These are phyloP conservation scores for Parastagonospora avenae DNA, from an alignment of 2,329 filamentous ascomycete genomes.

Conservation along the genomic window DNA sequence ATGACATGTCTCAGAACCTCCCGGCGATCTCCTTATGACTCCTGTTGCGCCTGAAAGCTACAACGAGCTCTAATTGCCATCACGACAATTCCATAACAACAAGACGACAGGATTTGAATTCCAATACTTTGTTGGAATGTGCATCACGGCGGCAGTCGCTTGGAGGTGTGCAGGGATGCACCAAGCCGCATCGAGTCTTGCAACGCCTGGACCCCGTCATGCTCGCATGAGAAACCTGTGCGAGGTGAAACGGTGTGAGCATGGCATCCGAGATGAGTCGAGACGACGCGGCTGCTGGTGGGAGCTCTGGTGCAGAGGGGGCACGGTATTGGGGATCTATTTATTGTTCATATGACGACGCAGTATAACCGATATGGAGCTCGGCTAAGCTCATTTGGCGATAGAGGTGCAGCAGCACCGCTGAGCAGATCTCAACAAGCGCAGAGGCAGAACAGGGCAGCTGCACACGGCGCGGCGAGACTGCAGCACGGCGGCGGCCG, in stretches of 20 bases:
- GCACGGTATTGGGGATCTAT: slow-evolving; percentile 6
- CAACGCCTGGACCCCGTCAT: not conserved
- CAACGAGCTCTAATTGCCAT: no score
- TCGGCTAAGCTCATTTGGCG: slow-evolving; percentile 11
- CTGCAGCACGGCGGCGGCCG: not conserved
- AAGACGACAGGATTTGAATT: not conserved
- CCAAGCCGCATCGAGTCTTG: not conserved
- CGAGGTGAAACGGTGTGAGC: slow-evolving; percentile 1
- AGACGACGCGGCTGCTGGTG: not conserved
- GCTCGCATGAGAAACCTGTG: slow-evolving; percentile 3
- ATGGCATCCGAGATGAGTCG: not conserved
- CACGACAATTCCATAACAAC: no score
- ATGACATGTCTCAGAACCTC: not conserved
- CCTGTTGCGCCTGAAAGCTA: no score
- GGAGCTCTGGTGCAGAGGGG: not conserved
- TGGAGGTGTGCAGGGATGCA: not conserved
- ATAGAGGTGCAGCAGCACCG: slow-evolving; percentile 12
- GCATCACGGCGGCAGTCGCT: not conserved
- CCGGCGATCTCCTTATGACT: no score
- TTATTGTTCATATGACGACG: slow-evolving; percentile 17
- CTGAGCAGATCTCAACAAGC: slow-evolving; percentile 16
- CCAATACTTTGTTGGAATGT: not conserved
- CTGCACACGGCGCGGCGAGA: not conserved
- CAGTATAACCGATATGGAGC: slow-evolving; percentile 11
- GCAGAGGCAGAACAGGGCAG: slow-evolving; percentile 2